A percentile compares a stretch with the other conserved stretches of the same genome.
Evolutionary conservation across 2,329 filamentous ascomycete species (phyloP).

Genomic region (Metarhizium guizhouense): DNA sequence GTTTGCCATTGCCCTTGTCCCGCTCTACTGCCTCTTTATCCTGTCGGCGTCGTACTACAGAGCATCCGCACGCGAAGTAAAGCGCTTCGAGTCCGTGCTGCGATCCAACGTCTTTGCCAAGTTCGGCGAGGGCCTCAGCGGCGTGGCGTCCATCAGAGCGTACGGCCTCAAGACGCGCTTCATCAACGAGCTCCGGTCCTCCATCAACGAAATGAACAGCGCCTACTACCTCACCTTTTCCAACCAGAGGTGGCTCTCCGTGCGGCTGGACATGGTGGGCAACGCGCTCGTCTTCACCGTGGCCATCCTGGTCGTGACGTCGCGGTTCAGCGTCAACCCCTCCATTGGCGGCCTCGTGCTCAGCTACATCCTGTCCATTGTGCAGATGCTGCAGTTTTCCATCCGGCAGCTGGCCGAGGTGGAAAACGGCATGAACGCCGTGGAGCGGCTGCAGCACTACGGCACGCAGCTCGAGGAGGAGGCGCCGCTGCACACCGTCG

Average conservation of each 20-base stretch:
- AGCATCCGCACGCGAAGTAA: slow-evolving; percentile 84
- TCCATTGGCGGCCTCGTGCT: slow-evolving; percentile 82
- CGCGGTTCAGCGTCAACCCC: slow-evolving; percentile 74
- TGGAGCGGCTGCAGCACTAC: slow-evolving; percentile 86
- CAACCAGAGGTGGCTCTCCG: slow-evolving; percentile 87
- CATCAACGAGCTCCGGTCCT: slow-evolving; percentile 53
- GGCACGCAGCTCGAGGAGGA: slow-evolving; percentile 82
- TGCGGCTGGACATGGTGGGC: slow-evolving; percentile 77
- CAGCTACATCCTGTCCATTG: slow-evolving; percentile 86
- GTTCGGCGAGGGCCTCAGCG: slow-evolving; percentile 81
- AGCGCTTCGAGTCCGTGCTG: slow-evolving; percentile 84
- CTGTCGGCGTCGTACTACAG: slow-evolving; percentile 83
- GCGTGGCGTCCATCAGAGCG: slow-evolving; percentile 77
- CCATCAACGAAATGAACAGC: slow-evolving; percentile 86
- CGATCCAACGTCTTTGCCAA: slow-evolving; percentile 83
- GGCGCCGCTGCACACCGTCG: slow-evolving; percentile 67
- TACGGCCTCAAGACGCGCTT: slow-evolving; percentile 79
- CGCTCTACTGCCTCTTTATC: slow-evolving; percentile 67
- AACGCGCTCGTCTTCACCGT: slow-evolving; percentile 79
- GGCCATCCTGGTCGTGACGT: slow-evolving; percentile 85
- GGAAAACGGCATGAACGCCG: slow-evolving; percentile 96
- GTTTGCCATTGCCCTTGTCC: slow-evolving; percentile 56
- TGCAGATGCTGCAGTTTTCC: slow-evolving; percentile 93
- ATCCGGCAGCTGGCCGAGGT: slow-evolving; percentile 91
- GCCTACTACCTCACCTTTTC: slow-evolving; percentile 94